These are phyloP conservation scores for Lomentospora prolificans DNA, from an alignment of 2,329 filamentous ascomycete species.

Conservation along the genomic window DNA sequence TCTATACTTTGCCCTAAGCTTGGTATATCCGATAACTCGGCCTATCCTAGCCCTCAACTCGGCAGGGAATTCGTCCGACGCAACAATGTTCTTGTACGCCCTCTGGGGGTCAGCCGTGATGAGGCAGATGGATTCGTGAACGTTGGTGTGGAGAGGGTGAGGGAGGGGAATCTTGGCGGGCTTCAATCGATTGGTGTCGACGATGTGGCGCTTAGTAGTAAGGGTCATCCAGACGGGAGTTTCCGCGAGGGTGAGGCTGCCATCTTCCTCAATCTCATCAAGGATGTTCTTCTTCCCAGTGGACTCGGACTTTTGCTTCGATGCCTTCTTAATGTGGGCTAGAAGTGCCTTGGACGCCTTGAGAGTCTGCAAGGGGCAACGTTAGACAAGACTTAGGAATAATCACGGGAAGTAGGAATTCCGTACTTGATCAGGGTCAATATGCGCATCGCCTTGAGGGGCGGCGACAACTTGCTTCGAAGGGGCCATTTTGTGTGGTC, in stretches of 20 bases:
- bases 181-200: constrained; percentile 69
- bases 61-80: constrained; percentile 59
- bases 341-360: constrained; percentile 56
- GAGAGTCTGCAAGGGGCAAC: constrained; percentile 32
- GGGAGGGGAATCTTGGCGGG: constrained; percentile 73
- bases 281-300: constrained; percentile 48
- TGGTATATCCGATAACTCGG: constrained; percentile 69
- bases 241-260: constrained; percentile 24
- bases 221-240: constrained; percentile 52
- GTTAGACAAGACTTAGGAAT: background rate
- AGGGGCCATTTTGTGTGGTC: constrained; percentile 25
- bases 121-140: constrained; percentile 66
- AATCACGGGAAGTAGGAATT: background rate
- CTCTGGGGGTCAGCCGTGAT: constrained; percentile 77
- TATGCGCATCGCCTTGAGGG: constrained; percentile 21
- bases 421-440: constrained; percentile 33
- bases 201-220: constrained; percentile 56
- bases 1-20: constrained; percentile 75
- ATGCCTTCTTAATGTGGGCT: constrained; percentile 48
- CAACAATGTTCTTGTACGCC: constrained; percentile 81
- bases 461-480: constrained; percentile 23
- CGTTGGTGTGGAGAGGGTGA: constrained; percentile 60
- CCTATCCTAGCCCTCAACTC: constrained; percentile 58
- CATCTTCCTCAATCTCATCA: constrained; percentile 29
- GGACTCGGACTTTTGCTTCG: constrained; percentile 34